Base-by-base conservation (phyloP, 2,329 filamentous ascomycete species). In the Tothia fuscella region DNA sequence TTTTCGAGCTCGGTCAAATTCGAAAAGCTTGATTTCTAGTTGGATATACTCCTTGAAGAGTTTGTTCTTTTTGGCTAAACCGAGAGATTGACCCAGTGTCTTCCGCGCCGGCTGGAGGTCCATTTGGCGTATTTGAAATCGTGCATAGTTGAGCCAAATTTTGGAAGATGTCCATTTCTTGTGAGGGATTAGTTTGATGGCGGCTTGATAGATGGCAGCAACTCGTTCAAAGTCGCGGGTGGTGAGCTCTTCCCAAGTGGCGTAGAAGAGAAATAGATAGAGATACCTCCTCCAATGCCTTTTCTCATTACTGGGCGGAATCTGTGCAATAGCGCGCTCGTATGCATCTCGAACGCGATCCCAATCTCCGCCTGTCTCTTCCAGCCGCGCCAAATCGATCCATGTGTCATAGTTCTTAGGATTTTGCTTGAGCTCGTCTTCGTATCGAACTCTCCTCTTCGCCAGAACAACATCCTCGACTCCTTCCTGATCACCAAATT, bases 91-190 rank as follows among this genome's bases (percentile, higher is more conserved):
- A 0, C 91, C 91, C 6, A 98, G 70, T 0, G 87, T 83, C 64
- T 95, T 98, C 28, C 91, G 76, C 17, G 91, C 88, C 3, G 78
- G 67, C 19, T 78, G 72, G 5, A 96, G 71, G 51, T 94, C 74
- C 57, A 81, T 77, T 54, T 95, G 88, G 10, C 91, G 82, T 26
- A 96, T 72, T 56, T 96, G 88, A 50, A 96, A 95, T 46, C 93
- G 83, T 1, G 89, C 87, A 53, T 89, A 93, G 63, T 93, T 71
- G 33, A 96, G 68, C 91, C 91, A 98, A 38, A 96, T 69, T 61
- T 98, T 98, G 57, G 87, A 85, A 59, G 96, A 98, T 0, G 91
- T 96, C 63, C 96, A 98, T 55, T 85, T 85, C 59, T 93, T 93
- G 67, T 98, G 91, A 0, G 91, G 91, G 51, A 98, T 80, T 34